Evolutionary conservation across 768 basidiomycete genomes (phyloP).

Genomic region (Daedalea quercina): DNA sequence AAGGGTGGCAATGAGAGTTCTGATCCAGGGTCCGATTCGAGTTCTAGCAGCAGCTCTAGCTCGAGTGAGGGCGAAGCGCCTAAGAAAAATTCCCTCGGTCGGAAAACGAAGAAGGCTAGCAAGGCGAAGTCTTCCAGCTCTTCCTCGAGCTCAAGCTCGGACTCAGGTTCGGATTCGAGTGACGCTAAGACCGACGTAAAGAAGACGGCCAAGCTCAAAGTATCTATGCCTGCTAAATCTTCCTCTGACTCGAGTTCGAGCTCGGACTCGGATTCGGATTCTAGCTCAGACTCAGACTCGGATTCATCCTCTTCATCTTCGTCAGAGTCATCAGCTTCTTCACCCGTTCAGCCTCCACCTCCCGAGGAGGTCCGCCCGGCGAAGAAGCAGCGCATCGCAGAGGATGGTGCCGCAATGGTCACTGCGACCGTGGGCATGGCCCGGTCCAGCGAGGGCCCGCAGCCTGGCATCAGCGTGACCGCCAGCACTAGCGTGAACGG

Average conservation of each 20-base stretch:
- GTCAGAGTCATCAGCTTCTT: slow-evolving; percentile 15
- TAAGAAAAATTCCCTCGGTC: background rate
- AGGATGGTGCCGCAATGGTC: slow-evolving; percentile 40
- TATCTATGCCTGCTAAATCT: background rate
- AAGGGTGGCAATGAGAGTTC: slow-evolving; percentile 1
- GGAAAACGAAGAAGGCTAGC: background rate
- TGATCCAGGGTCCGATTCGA: slow-evolving; percentile 2
- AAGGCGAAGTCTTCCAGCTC: background rate
- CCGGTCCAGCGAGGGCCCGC: background rate
- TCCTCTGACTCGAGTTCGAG: slow-evolving; percentile 1
- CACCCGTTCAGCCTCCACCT: background rate
- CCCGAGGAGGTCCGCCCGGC: slow-evolving; percentile 23
- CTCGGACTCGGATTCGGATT: slow-evolving; percentile 18
- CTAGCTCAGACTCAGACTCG: slow-evolving; percentile 25
- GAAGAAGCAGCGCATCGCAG: slow-evolving; percentile 58
- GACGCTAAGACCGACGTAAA: background rate
- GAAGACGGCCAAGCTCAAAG: background rate
- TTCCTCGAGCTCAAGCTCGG: slow-evolving; percentile 14
- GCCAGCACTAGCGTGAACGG: slow-evolving; percentile 9
- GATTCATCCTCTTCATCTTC: slow-evolving; percentile 3
- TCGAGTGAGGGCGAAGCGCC: background rate
- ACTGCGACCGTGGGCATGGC: slow-evolving; percentile 31
- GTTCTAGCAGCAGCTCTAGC: slow-evolving; percentile 2
- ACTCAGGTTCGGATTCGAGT: slow-evolving; percentile 12
- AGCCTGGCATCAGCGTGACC: background rate